These are phyloP conservation scores for Stenogyne calaminthoides DNA, from an alignment of 305 asterid species.

Conservation along the genomic window DNA sequence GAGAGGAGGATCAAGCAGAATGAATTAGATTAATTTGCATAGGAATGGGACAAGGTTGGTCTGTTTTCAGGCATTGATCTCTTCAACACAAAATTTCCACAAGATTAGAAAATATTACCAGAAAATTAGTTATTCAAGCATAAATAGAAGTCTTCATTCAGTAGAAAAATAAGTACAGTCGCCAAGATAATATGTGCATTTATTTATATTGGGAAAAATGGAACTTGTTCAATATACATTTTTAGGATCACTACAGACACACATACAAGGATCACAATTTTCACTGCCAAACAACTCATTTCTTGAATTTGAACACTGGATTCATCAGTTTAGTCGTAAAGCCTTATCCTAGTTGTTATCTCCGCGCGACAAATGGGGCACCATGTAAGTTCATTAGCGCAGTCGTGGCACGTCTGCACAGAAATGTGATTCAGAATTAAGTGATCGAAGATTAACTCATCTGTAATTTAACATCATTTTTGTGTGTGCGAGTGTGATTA, in stretches of 20 bases:
- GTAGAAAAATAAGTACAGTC: conserved; percentile 16
- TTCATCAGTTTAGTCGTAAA: conserved; percentile 30
- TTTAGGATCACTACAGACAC: background rate
- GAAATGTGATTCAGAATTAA: background rate
- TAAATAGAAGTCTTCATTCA: conserved; percentile 2
- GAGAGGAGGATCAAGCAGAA: background rate
- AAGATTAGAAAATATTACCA: background rate
- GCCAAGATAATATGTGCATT: conserved; percentile 6
- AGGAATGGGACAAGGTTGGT: background rate
- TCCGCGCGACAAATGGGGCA: conserved; percentile 49
- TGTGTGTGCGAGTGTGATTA: conserved; percentile 3
- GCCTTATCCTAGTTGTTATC: conserved; percentile 45
- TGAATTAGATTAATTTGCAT: background rate
- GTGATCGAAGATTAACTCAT: background rate
- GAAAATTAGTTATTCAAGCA: background rate
- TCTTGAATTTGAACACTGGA: background rate
- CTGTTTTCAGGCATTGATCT: background rate
- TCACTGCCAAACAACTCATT: conserved; percentile 4
- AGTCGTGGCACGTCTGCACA: conserved; percentile 53
- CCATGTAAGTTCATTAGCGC: conserved; percentile 39
- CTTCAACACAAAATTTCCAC: background rate
- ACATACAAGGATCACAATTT: background rate
- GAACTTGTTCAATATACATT: background rate
- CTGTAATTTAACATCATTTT: background rate
- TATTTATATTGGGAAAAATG: background rate